Evolutionary conservation across 1,139 yeast genomes (phyloP).

Genomic region (Taphrina pruni): DNA sequence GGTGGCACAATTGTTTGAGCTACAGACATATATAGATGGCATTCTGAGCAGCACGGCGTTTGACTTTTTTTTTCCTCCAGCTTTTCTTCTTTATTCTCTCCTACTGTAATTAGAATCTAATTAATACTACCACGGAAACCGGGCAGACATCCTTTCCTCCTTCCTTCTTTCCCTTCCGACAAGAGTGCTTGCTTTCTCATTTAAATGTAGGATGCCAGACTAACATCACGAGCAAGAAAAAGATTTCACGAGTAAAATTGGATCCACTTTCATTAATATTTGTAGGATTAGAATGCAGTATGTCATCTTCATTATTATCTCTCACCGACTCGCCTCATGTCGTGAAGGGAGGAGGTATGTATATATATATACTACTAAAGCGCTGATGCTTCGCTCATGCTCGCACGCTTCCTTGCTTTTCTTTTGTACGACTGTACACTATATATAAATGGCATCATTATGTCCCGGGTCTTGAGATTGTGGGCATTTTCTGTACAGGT

Average conservation of each 20-base stretch:
- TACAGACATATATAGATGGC: slow-evolving; percentile 14
- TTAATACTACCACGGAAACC: background rate
- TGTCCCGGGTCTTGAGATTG: too few relatives aligned
- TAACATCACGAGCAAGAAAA: too few relatives aligned
- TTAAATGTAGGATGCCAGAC: too few relatives aligned
- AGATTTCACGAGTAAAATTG: too few relatives aligned
- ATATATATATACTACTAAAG: too few relatives aligned
- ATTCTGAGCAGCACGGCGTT: slow-evolving; percentile 23
- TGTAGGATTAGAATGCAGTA: background rate
- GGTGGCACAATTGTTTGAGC: background rate
- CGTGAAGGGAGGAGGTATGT: too few relatives aligned
- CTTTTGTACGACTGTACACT: too few relatives aligned
- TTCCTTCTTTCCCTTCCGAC: background rate
- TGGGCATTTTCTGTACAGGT: too few relatives aligned
- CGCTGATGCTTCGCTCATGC: slow-evolving; percentile 27
- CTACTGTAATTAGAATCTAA: slow-evolving; percentile 1
- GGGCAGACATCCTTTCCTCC: too few relatives aligned
- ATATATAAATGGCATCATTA: too few relatives aligned
- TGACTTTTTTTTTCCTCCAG: background rate
- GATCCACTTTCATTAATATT: background rate
- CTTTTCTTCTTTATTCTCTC: too few relatives aligned
- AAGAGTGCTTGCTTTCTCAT: background rate
- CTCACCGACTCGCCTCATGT: too few relatives aligned
- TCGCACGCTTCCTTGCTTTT: background rate
- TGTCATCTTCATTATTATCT: background rate